Evolutionary conservation across 2,329 filamentous ascomycete species (phyloP), one percentile per base, ranked within the genome.

Genomic region (Helminthosporium solani): DNA sequence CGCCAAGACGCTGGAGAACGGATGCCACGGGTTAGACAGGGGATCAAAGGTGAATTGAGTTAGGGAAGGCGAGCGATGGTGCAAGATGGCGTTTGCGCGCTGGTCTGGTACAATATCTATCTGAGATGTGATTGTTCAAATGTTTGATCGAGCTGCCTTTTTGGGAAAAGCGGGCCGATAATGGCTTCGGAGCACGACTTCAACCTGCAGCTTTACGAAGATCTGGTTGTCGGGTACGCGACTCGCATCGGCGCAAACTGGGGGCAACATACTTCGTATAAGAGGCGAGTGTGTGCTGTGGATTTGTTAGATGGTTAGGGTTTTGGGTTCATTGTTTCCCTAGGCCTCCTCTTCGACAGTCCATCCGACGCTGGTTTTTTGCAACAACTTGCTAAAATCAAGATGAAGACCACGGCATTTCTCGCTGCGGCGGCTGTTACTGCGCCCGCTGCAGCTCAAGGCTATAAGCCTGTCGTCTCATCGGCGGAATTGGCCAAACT

Each of bases 391-490:
- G 11, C 20, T 11, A 3, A 19, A 15, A 7, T 31, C 41, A 50
- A 55, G 34, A 68, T 68, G 64, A 68, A 55, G 53, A 57, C 59
- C 42, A 53, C 60, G 52, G 50, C 58, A 25, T 47, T 63, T 46
- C 40, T 65, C 41, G 60, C 53, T 33, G 48, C 43, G 9, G 46
- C 52, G 11, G 46, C 50, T 33, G 40, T 60, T 16, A 46, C 47
- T 44, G 40, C 55, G 33, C 55, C 64, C 11, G 58, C 52, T 18
- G 65, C 57, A 19, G 65, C 39, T 20, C 27, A 33, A 25, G 33
- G 33, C 7, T 41, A 41, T 21, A 47, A 47, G 31, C 40, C 41
- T 27, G 66, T 27, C 27, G 46, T 49, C 12, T 41, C 46, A 14
- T 38, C 37, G 2, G 20, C 28, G 20, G 37, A 44, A 15, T 41